These are phyloP conservation scores for Meredithiella fracta DNA, from an alignment of 2,329 filamentous ascomycete species.

Conservation along the genomic window DNA sequence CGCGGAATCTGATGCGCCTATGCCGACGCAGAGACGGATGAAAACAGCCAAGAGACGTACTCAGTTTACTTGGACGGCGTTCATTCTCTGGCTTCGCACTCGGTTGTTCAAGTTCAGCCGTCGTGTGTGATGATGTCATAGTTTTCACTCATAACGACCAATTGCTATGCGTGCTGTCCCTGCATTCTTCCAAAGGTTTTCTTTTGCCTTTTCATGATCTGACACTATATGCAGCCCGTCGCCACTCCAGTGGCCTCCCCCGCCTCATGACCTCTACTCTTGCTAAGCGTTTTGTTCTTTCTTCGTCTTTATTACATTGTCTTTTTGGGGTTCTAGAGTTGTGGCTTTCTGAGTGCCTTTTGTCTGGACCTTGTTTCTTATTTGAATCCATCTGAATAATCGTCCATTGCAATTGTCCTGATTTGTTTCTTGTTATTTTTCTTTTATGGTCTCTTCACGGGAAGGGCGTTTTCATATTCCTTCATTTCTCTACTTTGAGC, in stretches of 20 bases:
- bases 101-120: conserved; percentile 26
- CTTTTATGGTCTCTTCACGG: neutral
- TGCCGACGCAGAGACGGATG: conserved; percentile 22
- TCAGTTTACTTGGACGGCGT: conserved; percentile 44
- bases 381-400: neutral
- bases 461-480: neutral
- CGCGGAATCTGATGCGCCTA: conserved; percentile 22
- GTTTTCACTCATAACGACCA: too few species aligned
- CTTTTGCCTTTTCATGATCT: neutral
- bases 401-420: neutral
- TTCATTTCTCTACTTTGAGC: neutral
- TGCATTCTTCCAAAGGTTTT: neutral
- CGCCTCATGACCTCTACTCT: neutral
- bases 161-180: neutral
- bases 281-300: neutral
- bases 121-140: conserved; percentile 16
- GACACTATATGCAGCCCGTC: neutral
- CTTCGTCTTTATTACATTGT: neutral
- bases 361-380: neutral
- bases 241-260: neutral
- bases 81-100: conserved; percentile 49
- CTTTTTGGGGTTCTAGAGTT: neutral
- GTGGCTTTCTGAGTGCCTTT: neutral
- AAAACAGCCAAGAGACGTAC: conserved; percentile 42
- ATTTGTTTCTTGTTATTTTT: neutral